These are phyloP conservation scores for Quercus wislizeni DNA, from an alignment of 306 rosid species.

Conservation along the genomic window DNA sequence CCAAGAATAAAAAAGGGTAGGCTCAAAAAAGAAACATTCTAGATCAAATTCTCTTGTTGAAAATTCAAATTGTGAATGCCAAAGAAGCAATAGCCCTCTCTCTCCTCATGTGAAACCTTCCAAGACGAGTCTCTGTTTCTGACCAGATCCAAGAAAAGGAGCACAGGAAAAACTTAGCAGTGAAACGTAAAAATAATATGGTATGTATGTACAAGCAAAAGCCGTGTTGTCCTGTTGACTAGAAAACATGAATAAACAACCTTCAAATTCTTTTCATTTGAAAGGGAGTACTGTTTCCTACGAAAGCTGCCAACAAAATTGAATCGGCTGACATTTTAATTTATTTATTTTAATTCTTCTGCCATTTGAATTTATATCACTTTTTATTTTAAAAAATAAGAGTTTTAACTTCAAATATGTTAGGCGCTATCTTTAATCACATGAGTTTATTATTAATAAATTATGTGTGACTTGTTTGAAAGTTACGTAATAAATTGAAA, in stretches of 20 bases:
- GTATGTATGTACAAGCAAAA: background rate
- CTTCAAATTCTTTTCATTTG: background rate
- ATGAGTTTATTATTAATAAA: no score
- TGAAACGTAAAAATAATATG: background rate
- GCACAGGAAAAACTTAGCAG: constrained; percentile 17
- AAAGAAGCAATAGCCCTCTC: constrained; percentile 7
- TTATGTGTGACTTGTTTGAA: no score
- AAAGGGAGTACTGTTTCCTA: background rate
- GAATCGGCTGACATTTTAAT: no score
- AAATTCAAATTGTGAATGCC: constrained; percentile 16
- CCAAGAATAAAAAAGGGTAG: background rate
- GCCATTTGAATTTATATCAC: background rate
- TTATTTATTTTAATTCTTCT: background rate
- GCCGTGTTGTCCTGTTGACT: constrained; percentile 30
- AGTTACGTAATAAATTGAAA: no score
- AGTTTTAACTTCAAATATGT: accelerated
- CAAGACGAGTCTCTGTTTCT: constrained; percentile 4
- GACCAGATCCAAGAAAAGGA: constrained; percentile 56
- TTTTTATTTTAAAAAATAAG: background rate
- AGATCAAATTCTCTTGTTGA: background rate
- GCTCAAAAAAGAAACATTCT: no score
- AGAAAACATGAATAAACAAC: constrained; percentile 8
- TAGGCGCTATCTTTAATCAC: no score
- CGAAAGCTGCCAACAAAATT: constrained; percentile 15
- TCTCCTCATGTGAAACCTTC: constrained; percentile 10